phyloP scores from a whole-genome alignment of 2,329 filamentous ascomycete species.

The Daldinia eschscholtzii region DNA sequence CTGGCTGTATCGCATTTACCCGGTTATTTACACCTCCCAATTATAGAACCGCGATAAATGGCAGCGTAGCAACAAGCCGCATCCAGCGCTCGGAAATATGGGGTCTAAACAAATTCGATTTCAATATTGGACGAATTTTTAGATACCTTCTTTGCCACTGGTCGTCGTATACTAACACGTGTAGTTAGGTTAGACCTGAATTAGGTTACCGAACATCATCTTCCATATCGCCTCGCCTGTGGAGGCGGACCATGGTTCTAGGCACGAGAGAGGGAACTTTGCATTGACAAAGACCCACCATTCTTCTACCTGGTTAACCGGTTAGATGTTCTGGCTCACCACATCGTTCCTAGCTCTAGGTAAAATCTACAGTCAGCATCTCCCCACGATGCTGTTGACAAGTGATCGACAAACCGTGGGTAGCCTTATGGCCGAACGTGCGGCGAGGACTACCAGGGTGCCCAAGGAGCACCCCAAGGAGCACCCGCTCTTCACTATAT shows the following conservation, averaged over 20 bases:
- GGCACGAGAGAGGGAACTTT: conserved; percentile 19
- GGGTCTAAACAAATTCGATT: conserved; percentile 27
- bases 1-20: conserved; percentile 52
- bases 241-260: conserved; percentile 21
- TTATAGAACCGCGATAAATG: conserved; percentile 46
- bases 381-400: conserved; percentile 6
- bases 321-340: background rate
- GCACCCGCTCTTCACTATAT: conserved; percentile 39
- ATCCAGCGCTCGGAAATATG: conserved; percentile 32
- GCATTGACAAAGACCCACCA: background rate
- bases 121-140: conserved; percentile 15
- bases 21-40: conserved; percentile 50
- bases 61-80: conserved; percentile 43
- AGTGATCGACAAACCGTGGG: conserved; percentile 21
- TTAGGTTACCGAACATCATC: conserved; percentile 29
- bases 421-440: conserved; percentile 32
- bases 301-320: conserved; percentile 9
- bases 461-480: conserved; percentile 28
- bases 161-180: conserved; percentile 21
- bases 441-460: conserved; percentile 25
- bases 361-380: background rate
- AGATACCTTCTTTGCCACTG: conserved; percentile 33
- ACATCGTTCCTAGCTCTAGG: background rate
- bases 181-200: conserved; percentile 22
- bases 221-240: conserved; percentile 31